Conservation (phyloP, 192 early-diverging fungal species). For the Rhizophagus sp. region DNA sequence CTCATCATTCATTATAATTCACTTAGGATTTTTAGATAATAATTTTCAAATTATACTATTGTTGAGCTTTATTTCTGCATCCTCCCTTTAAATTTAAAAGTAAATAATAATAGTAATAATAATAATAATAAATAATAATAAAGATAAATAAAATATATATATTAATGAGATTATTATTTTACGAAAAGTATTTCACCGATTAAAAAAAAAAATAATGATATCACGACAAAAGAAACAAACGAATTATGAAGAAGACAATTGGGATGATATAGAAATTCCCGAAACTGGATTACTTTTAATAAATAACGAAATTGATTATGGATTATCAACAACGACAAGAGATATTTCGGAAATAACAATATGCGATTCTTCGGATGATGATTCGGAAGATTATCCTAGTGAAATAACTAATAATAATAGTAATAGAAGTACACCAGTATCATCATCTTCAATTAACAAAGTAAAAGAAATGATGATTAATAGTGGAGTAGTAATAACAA, state of each 20-base stretch:
- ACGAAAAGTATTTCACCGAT: background rate
- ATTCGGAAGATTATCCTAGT: background rate
- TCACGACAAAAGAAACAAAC: background rate
- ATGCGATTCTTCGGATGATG: slow-evolving; percentile 1
- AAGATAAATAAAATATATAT: background rate
- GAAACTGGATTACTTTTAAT: background rate
- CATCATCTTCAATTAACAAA: background rate
- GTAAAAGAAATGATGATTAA: background rate
- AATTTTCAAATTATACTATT: too few relatives aligned
- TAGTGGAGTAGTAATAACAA: background rate
- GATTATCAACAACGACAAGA: background rate
- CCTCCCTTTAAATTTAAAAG: background rate
- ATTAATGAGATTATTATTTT: background rate
- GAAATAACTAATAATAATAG: background rate
- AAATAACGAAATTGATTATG: background rate
- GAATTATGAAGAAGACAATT: slow-evolving; percentile 13
- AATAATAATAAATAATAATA: background rate
- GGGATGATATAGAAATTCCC: slow-evolving; percentile 20
- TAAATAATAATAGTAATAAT: background rate
- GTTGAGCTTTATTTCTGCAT: too few relatives aligned
- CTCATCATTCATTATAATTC: background rate
- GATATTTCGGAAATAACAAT: slow-evolving; percentile 8
- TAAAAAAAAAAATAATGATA: background rate
- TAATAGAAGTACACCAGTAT: background rate
- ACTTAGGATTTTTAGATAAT: too few relatives aligned